Percentiles rank a stretch among this genome's conserved stretches.
Conservation (phyloP, 345 rosid genomes). For the Carallia pectinifolia region DNA sequence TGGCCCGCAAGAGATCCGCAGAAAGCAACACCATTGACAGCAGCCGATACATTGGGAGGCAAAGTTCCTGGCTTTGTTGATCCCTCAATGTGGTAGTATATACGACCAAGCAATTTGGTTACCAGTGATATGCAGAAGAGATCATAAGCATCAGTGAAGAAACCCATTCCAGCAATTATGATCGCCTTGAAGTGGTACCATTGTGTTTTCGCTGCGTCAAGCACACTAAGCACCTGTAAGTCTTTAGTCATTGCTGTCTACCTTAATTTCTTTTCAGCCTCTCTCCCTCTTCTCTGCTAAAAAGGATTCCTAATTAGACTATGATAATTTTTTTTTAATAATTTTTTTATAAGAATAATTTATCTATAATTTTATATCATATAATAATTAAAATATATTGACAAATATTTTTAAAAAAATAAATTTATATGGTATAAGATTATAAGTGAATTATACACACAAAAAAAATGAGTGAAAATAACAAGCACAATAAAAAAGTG, state of each 20-base stretch:
- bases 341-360: too few species aligned
- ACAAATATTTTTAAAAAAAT: too few species aligned
- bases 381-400: too few species aligned
- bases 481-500: too few species aligned
- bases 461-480: too few species aligned
- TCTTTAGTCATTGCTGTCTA: constrained; percentile 43
- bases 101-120: constrained; percentile 74
- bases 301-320: too few species aligned
- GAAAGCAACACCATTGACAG: constrained; percentile 76
- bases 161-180: constrained; percentile 80
- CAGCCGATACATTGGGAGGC: constrained; percentile 72
- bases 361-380: too few species aligned
- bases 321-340: too few species aligned
- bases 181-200: constrained; percentile 84
- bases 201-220: constrained; percentile 72
- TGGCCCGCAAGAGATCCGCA: constrained; percentile 68
- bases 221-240: constrained; percentile 61
- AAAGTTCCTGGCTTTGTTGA: constrained; percentile 54
- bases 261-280: background rate
- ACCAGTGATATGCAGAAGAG: constrained; percentile 83
- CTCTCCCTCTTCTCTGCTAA: background rate
- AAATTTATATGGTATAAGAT: too few species aligned
- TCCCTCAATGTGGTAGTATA: constrained; percentile 67
- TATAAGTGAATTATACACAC: too few species aligned
- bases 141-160: constrained; percentile 81